A percentile compares a stretch with the other conserved stretches of the same genome.
Evolutionary conservation across 176 grass and related monocot genomes (phyloP).

Genomic region (Pontederia crassipes): DNA sequence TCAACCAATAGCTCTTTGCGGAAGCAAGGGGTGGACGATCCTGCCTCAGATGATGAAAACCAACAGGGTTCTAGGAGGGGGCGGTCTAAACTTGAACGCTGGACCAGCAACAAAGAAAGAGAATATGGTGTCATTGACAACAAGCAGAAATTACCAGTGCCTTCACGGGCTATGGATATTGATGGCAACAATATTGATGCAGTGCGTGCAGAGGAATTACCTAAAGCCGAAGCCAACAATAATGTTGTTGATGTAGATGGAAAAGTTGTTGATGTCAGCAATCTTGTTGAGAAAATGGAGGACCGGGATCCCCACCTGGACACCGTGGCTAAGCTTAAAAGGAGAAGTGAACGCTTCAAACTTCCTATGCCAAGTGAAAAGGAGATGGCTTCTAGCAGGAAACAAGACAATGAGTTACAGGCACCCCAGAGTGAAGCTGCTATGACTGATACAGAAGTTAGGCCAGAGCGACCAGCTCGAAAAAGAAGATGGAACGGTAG

Average conservation of each 20-base stretch:
- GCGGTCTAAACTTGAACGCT: constrained; percentile 90
- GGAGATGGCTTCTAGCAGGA: constrained; percentile 41
- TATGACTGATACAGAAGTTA: constrained; percentile 57
- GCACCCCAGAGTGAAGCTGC: constrained; percentile 36
- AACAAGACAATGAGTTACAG: constrained; percentile 46
- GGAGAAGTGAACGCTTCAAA: constrained; percentile 92
- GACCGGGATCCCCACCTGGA: constrained; percentile 72
- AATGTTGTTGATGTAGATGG: constrained; percentile 33
- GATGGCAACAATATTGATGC: constrained; percentile 23
- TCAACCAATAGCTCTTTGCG: constrained; percentile 25
- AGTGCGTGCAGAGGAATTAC: constrained; percentile 19
- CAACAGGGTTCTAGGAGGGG: constrained; percentile 69
- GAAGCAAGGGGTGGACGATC: constrained; percentile 51
- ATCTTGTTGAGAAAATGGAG: constrained; percentile 32
- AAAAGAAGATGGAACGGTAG: constrained; percentile 95
- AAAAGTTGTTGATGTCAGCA: constrained; percentile 38
- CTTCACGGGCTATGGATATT: constrained; percentile 30
- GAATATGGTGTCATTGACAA: constrained; percentile 47
- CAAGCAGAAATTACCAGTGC: constrained; percentile 22
- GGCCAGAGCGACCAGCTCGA: constrained; percentile 74
- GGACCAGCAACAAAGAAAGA: constrained; percentile 89
- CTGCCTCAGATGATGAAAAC: constrained; percentile 65
- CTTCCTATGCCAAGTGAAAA: constrained; percentile 89
- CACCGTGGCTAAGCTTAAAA: constrained; percentile 86
- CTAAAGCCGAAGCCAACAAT: constrained; percentile 34